Conservation (phyloP, 495 filamentous ascomycete species). For the Trichoderma reesei region DNA sequence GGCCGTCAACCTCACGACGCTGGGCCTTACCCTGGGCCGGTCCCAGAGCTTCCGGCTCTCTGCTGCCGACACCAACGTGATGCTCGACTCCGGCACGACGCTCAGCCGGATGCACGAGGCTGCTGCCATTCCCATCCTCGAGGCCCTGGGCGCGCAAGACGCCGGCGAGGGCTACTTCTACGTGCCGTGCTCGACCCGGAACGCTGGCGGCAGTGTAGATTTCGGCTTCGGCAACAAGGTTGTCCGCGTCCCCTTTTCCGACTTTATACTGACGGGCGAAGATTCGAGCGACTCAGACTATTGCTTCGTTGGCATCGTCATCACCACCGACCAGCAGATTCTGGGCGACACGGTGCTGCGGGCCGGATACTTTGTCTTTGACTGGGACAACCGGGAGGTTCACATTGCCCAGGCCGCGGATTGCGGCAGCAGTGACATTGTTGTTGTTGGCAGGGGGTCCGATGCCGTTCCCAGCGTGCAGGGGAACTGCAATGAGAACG, state of each 20-base stretch:
- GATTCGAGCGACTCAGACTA: constrained; percentile 21
- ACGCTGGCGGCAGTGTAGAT: constrained; percentile 40
- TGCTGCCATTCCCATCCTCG: constrained; percentile 5
- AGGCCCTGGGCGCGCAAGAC: constrained; percentile 41
- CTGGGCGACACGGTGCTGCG: constrained; percentile 71
- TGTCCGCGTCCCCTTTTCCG: constrained; percentile 44
- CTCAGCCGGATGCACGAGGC: constrained; percentile 6
- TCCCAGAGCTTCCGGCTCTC: background rate
- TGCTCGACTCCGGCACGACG: constrained; percentile 48
- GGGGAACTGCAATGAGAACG: constrained; percentile 4
- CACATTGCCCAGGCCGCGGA: constrained; percentile 16
- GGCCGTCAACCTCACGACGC: constrained; percentile 6
- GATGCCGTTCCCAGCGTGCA: constrained; percentile 17
- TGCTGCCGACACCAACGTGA: constrained; percentile 14
- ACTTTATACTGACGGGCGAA: constrained; percentile 44
- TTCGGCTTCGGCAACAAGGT: constrained; percentile 42
- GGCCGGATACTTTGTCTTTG: constrained; percentile 21
- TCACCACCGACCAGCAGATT: constrained; percentile 41
- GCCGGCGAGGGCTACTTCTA: constrained; percentile 43
- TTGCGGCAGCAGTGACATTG: constrained; percentile 20
- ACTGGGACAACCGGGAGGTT: constrained; percentile 12
- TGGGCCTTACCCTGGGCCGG: background rate
- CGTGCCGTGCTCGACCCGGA: constrained; percentile 49
- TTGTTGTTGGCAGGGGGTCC: constrained; percentile 17
- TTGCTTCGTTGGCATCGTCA: constrained; percentile 48